Conservation (phyloP, 257 asterid species). For the Solanum neorickii region DNA sequence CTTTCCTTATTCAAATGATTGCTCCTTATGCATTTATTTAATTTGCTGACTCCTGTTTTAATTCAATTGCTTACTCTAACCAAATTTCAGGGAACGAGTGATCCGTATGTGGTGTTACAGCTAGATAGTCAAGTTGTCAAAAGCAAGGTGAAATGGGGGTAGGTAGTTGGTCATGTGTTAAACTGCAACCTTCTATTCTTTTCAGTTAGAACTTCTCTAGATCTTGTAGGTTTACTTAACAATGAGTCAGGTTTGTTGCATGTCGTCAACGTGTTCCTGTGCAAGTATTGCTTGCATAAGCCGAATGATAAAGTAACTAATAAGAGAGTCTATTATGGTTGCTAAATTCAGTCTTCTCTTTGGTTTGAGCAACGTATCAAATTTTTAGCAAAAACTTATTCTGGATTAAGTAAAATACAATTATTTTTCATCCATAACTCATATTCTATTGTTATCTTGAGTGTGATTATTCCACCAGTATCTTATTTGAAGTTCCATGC, state of each 20-base stretch:
- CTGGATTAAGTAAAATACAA: neutral
- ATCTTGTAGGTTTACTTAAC: neutral
- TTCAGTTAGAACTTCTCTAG: neutral
- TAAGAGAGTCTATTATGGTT: neutral
- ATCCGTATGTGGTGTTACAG: conserved; percentile 85
- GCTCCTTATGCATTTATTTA: neutral
- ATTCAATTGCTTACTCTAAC: neutral
- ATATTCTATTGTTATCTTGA: neutral
- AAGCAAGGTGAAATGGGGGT: conserved; percentile 98
- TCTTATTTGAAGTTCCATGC: neutral
- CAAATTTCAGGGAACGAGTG: conserved; percentile 81
- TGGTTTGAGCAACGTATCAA: neutral
- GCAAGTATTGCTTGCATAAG: neutral
- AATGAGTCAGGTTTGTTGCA: neutral
- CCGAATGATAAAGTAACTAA: neutral
- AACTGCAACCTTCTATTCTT: neutral
- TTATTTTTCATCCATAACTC: neutral
- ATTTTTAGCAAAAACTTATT: neutral
- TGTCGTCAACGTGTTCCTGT: neutral
- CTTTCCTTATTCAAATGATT: neutral
- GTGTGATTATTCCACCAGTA: neutral
- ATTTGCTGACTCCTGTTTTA: neutral
- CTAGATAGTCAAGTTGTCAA: conserved; percentile 67
- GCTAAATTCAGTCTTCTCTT: neutral
- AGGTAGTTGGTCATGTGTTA: conserved; percentile 15